These are phyloP conservation scores for Sparassis latifolia DNA, from an alignment of 1,284 basidiomycete species.

Conservation along the genomic window DNA sequence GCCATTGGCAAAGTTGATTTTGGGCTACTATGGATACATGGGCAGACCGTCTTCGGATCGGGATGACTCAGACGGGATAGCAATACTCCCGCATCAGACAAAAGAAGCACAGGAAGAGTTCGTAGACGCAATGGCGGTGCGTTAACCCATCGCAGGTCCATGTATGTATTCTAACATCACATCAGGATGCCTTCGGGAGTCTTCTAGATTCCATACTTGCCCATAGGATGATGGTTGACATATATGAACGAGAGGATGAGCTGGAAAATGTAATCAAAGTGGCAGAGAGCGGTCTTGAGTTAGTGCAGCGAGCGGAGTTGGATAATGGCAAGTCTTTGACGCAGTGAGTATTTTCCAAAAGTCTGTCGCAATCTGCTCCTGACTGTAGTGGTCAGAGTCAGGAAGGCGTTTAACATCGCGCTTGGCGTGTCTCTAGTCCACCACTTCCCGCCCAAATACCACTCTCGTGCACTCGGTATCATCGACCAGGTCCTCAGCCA, in stretches of 20 bases:
- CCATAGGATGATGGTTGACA: constrained; percentile 62
- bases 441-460: constrained; percentile 86
- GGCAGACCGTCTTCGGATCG: constrained; percentile 41
- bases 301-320: constrained; percentile 50
- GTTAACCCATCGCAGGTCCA: constrained; percentile 10
- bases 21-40: constrained; percentile 63
- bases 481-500: constrained; percentile 65
- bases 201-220: constrained; percentile 64
- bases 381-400: constrained; percentile 39
- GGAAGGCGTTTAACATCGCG: constrained; percentile 55
- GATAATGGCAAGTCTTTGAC: constrained; percentile 54
- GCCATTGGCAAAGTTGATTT: constrained; percentile 52
- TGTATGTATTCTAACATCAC: neutral
- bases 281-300: constrained; percentile 63
- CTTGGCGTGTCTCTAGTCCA: constrained; percentile 78
- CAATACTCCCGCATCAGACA: constrained; percentile 23
- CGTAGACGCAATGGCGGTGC: constrained; percentile 49
- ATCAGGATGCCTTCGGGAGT: constrained; percentile 53
- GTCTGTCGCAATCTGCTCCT: neutral
- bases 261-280: constrained; percentile 70
- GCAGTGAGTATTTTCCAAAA: constrained; percentile 31
- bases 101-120: constrained; percentile 35
- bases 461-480: constrained; percentile 69
- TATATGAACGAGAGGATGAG: constrained; percentile 76
- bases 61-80: constrained; percentile 24